A percentile compares a stretch with the other conserved stretches of the same genome.
phyloP scores from a whole-genome alignment of 2,329 filamentous ascomycete genomes.

The Paecilomyces dactylethromorphus region DNA sequence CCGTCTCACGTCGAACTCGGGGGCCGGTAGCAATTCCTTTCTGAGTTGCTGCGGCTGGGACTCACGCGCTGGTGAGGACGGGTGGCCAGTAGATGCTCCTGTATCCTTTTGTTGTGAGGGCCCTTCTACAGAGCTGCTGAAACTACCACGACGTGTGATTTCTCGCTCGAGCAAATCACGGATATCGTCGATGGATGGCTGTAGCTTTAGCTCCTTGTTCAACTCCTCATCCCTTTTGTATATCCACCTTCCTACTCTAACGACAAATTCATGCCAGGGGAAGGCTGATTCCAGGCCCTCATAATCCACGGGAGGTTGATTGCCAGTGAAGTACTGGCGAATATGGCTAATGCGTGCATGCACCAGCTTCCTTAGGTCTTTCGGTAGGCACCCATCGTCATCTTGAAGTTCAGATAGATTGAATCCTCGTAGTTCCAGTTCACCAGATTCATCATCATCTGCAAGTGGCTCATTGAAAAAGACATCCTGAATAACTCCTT shows the following conservation, averaged over 20 bases:
- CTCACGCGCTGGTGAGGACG: background rate
- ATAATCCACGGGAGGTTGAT: conserved; percentile 33
- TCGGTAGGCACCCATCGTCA: conserved; percentile 29
- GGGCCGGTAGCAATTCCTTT: conserved; percentile 4
- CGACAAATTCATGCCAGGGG: conserved; percentile 45
- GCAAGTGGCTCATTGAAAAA: conserved; percentile 31
- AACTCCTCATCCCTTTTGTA: conserved; percentile 41
- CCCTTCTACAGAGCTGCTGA: conserved; percentile 15
- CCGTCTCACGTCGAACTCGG: conserved; percentile 8
- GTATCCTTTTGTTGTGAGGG: background rate
- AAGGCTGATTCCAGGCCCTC: conserved; percentile 40
- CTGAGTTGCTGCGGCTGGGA: background rate
- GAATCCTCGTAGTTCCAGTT: conserved; percentile 18
- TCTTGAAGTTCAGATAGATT: conserved; percentile 29
- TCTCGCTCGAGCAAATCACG: conserved; percentile 10
- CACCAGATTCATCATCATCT: conserved; percentile 9
- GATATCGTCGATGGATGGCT: conserved; percentile 36
- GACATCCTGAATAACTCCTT: conserved; percentile 29
- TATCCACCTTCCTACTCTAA: conserved; percentile 42
- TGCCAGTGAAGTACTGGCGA: conserved; percentile 24
- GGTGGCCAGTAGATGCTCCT: background rate
- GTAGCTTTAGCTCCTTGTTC: conserved; percentile 29
- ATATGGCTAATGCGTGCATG: conserved; percentile 34
- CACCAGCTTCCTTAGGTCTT: conserved; percentile 27
- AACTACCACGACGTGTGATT: conserved; percentile 27